Evolutionary conservation across 768 basidiomycete genomes (phyloP), one percentile per base, ranked within the genome.

Genomic region (Tricholoma flavovirens): DNA sequence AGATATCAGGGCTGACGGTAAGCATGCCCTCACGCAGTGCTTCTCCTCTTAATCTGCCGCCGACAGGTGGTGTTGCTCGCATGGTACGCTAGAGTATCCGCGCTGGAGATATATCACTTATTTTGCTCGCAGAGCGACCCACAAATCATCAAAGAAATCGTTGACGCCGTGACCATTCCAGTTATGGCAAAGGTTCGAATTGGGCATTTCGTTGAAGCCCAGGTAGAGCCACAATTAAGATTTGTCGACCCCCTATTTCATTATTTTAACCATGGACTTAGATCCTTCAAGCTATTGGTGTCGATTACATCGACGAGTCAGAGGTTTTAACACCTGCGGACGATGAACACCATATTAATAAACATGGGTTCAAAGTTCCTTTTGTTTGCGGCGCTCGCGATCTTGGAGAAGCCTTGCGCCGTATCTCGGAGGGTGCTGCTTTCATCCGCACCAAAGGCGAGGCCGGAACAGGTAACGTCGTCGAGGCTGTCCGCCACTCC

Each of bases 381-480:
- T 96, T 98, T 65, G 97, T 99, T 2, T 98, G 95, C 63, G 97
- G 97, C 56, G 91, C 93, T 56, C 87, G 91, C 54, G 87, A 96
- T 71, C 83, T 99, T 29, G 97, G 97, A 53, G 95, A 98, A 72
- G 97, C 97, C 3, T 80, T 99, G 5, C 87, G 97, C 38, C 86
- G 97, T 59, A 97, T 99, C 64, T 91, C 90, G 21, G 97, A 99
- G 71, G 97, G 97, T 46, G 96, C 96, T 1, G 93, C 97, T 0
- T 94, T 98, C 81, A 94, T 99, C 73, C 93, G 97, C 62, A 98
- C 96, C 56, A 99, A 98, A 74, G 96, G 93, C 54, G 88, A 91
- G 70, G 88, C 87, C 15, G 91, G 91, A 17, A 93, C 91, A 0
- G 91, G 91, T 40, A 93, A 93, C 67, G 87, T 93, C 49, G 88